Evolutionary conservation across 768 basidiomycete species (phyloP).

Genomic region (Agaricus blazei): DNA sequence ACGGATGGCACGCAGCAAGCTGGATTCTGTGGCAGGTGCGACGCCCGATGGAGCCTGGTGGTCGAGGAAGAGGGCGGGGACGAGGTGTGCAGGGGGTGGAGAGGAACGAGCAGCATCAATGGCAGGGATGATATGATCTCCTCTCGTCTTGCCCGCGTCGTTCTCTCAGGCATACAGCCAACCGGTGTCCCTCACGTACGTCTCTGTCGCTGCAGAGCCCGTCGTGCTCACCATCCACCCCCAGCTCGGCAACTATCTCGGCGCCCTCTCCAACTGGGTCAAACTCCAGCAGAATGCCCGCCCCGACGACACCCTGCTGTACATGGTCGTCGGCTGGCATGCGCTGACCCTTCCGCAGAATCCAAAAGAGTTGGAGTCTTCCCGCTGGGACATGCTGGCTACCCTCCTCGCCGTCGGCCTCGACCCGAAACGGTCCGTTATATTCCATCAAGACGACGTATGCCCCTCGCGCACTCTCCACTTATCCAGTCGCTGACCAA

Average conservation of each 20-base stretch:
- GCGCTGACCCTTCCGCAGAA: conserved; percentile 91
- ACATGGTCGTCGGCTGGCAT: conserved; percentile 91
- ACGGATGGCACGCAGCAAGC: conserved; percentile 53
- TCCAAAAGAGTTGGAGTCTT: conserved; percentile 51
- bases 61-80: conserved; percentile 37
- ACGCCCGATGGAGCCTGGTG: conserved; percentile 18
- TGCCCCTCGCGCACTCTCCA: conserved; percentile 18
- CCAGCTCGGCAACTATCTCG: conserved; percentile 91
- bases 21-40: conserved; percentile 24
- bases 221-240: background rate
- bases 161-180: conserved; percentile 93
- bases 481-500: background rate
- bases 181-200: conserved; percentile 87
- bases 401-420: conserved; percentile 82
- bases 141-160: conserved; percentile 27
- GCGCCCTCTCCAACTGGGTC: conserved; percentile 89
- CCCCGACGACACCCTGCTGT: conserved; percentile 62
- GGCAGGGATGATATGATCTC: background rate
- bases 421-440: conserved; percentile 62
- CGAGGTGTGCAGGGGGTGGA: conserved; percentile 37
- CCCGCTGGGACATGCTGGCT: conserved; percentile 76
- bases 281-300: conserved; percentile 59
- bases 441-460: conserved; percentile 92
- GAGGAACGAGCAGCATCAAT: conserved; percentile 28
- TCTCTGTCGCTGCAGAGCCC: background rate